Conservation (phyloP, 2,329 filamentous ascomycete species). For the Penicillium concentricum region DNA sequence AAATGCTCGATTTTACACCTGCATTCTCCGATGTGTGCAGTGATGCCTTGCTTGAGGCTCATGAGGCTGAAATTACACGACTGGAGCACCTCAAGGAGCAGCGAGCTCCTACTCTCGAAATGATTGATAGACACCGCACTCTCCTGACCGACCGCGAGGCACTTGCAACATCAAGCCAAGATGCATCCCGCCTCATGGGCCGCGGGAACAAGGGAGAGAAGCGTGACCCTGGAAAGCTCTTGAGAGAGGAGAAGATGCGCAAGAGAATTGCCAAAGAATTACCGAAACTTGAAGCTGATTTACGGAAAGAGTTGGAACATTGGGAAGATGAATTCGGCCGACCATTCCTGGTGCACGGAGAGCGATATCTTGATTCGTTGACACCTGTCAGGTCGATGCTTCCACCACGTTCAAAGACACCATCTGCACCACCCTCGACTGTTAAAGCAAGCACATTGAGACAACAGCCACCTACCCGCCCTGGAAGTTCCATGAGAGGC, state of each 20-base stretch:
- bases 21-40: slow-evolving; percentile 97
- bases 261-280: slow-evolving; percentile 96
- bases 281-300: slow-evolving; percentile 83
- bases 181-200: slow-evolving; percentile 88
- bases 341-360: slow-evolving; percentile 88
- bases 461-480: slow-evolving; percentile 32
- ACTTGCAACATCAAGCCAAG: slow-evolving; percentile 84
- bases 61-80: slow-evolving; percentile 84
- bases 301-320: slow-evolving; percentile 74
- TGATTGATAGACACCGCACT: slow-evolving; percentile 79
- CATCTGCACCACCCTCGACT: slow-evolving; percentile 35
- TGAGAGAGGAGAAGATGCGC: slow-evolving; percentile 97
- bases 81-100: slow-evolving; percentile 82
- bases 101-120: slow-evolving; percentile 75
- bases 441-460: slow-evolving; percentile 27
- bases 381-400: slow-evolving; percentile 66
- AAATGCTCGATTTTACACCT: slow-evolving; percentile 97
- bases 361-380: slow-evolving; percentile 85
- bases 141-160: slow-evolving; percentile 85
- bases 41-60: slow-evolving; percentile 89
- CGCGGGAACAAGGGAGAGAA: slow-evolving; percentile 91
- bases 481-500: slow-evolving; percentile 38
- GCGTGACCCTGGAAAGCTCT: slow-evolving; percentile 87
- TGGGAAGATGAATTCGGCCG: slow-evolving; percentile 95
- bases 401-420: slow-evolving; percentile 53